phyloP scores from a whole-genome alignment of 2,329 filamentous ascomycete species.

The Monosporascus sp. region DNA sequence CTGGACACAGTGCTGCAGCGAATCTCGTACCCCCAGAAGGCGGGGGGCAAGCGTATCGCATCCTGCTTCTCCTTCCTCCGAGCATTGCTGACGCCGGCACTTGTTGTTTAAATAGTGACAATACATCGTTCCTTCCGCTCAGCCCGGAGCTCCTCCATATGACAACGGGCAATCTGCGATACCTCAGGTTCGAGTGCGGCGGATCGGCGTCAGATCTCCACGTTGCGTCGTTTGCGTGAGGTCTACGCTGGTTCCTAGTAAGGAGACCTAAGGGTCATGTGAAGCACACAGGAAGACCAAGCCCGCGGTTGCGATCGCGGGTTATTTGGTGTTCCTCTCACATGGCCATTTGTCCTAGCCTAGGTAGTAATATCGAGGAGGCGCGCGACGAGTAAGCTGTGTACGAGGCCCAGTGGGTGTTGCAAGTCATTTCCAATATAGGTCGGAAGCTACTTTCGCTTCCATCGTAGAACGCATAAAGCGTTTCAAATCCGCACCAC shows the following conservation, averaged over 20 bases:
- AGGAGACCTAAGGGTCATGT: background rate
- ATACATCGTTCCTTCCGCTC: too few relatives aligned
- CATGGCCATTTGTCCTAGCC: background rate
- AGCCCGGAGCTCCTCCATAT: too few relatives aligned
- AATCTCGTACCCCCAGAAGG: too few relatives aligned
- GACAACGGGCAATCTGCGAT: too few relatives aligned
- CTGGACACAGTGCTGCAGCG: too few relatives aligned
- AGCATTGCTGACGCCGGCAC: too few relatives aligned
- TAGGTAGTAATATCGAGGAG: too few relatives aligned
- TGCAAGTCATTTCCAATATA: constrained; percentile 51
- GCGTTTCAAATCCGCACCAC: constrained; percentile 46
- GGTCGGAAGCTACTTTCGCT: constrained; percentile 30
- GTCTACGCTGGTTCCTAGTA: background rate
- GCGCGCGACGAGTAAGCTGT: too few relatives aligned
- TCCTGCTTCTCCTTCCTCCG: too few relatives aligned
- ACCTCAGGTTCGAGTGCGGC: too few relatives aligned
- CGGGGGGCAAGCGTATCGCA: too few relatives aligned
- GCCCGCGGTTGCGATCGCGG: constrained; percentile 2
- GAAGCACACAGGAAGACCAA: background rate
- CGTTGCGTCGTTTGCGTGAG: background rate
- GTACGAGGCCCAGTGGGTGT: background rate
- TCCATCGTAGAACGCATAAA: constrained; percentile 60
- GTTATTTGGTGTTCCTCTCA: background rate
- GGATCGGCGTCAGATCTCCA: background rate
- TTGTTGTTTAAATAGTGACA: too few relatives aligned